Conservation (phyloP, 768 basidiomycete species). For the Floccularia luteovirens region DNA sequence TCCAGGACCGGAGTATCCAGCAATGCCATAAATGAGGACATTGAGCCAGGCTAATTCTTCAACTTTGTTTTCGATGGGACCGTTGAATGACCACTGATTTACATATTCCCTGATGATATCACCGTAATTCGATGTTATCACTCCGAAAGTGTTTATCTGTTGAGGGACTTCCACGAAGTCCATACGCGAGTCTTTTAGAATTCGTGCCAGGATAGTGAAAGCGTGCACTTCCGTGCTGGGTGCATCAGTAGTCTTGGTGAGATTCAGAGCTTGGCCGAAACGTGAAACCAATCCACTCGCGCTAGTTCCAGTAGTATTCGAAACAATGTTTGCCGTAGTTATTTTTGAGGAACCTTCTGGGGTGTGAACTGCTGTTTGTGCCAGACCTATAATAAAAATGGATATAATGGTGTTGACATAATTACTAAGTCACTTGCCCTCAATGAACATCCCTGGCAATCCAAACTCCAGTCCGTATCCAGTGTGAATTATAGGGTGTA, state of each 20-base stretch:
- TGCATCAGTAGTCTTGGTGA: background rate
- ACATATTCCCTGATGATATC: slow-evolving; percentile 32
- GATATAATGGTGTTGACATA: background rate
- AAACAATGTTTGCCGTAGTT: slow-evolving; percentile 5
- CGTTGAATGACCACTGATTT: slow-evolving; percentile 34
- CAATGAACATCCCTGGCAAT: slow-evolving; percentile 48
- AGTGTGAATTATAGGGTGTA: slow-evolving; percentile 61
- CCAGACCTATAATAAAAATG: slow-evolving; percentile 34
- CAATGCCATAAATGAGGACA: slow-evolving; percentile 46
- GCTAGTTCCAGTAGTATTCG: background rate
- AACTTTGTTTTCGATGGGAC: slow-evolving; percentile 38
- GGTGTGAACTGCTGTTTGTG: slow-evolving; percentile 43
- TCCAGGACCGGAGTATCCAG: slow-evolving; percentile 32
- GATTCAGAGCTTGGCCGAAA: background rate
- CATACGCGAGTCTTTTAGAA: slow-evolving; percentile 43
- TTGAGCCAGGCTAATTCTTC: slow-evolving; percentile 57
- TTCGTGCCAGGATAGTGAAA: slow-evolving; percentile 44
- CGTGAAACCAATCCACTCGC: slow-evolving; percentile 1
- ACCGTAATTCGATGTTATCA: slow-evolving; percentile 26
- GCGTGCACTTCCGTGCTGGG: slow-evolving; percentile 26
- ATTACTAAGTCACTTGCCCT: slow-evolving; percentile 33
- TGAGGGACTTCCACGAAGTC: slow-evolving; percentile 11
- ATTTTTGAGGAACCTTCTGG: slow-evolving; percentile 8
- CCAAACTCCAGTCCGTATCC: slow-evolving; percentile 60
- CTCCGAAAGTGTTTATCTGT: slow-evolving; percentile 18